Evolutionary conservation across 352 stramenopile species (phyloP).

Genomic region (Phytophthora chlamydospora): DNA sequence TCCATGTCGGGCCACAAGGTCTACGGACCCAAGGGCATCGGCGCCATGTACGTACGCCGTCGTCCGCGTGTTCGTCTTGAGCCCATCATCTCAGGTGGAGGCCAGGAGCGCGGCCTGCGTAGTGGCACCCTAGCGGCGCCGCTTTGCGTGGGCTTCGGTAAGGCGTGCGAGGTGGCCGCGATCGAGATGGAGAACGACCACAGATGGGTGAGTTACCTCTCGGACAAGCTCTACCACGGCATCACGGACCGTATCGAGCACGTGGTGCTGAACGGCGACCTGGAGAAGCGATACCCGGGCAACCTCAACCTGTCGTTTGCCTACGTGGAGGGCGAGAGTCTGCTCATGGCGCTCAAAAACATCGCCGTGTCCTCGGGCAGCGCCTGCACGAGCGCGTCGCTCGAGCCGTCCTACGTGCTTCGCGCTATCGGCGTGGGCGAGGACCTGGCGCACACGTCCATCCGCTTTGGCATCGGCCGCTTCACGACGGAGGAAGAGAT

Average conservation of each 20-base stretch:
- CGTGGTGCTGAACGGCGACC: conserved; percentile 97
- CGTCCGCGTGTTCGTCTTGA: conserved; percentile 97
- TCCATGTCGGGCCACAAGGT: conserved; percentile 98
- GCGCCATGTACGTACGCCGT: conserved; percentile 97
- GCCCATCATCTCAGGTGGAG: conserved; percentile 97
- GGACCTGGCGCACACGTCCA: conserved; percentile 98
- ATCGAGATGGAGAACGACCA: conserved; percentile 97
- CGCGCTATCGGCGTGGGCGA: conserved; percentile 98
- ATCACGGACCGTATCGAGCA: conserved; percentile 87
- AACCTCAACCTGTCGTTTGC: conserved; percentile 99
- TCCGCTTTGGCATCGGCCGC: conserved; percentile 97
- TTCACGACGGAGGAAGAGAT: conserved; percentile 99
- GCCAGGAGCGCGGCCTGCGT: conserved; percentile 97
- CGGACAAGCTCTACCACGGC: conserved; percentile 92
- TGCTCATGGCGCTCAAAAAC: conserved; percentile 99
- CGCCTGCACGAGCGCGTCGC: conserved; percentile 96
- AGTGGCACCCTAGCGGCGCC: conserved; percentile 89
- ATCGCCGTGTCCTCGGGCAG: conserved; percentile 97
- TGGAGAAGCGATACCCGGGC: conserved; percentile 92
- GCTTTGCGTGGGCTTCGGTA: conserved; percentile 88
- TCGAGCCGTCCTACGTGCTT: conserved; percentile 99
- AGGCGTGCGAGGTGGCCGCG: conserved; percentile 92
- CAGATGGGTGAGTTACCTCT: conserved; percentile 95
- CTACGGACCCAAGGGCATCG: conserved; percentile 99
- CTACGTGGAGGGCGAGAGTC: conserved; percentile 99